Percentiles rank a stretch among this genome's conserved stretches.
These are phyloP conservation scores for Vigna trinervia DNA, from an alignment of 306 rosid genomes.

Conservation along the genomic window DNA sequence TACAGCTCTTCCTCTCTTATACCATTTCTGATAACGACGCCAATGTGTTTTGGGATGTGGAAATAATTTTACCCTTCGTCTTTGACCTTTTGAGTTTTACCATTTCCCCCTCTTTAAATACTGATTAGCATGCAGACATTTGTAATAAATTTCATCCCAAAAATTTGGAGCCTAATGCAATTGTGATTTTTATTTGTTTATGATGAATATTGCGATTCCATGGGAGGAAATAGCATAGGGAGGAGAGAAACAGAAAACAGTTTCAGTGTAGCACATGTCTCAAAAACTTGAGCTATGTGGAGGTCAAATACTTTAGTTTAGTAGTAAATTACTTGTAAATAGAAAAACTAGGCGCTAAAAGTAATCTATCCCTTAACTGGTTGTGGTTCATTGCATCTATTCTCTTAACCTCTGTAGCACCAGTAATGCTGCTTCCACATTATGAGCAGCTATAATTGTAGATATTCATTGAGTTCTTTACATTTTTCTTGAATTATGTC, in stretches of 20 bases:
- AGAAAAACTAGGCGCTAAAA: background rate
- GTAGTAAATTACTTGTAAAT: background rate
- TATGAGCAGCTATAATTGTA: background rate
- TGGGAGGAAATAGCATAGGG: background rate
- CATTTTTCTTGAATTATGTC: background rate
- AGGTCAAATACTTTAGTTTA: background rate
- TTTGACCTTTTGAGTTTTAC: background rate
- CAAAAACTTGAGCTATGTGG: background rate
- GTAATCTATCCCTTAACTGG: background rate
- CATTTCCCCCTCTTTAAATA: background rate
- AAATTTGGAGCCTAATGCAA: background rate
- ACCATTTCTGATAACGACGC: too few relatives aligned
- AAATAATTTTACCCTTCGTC: background rate
- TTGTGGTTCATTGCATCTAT: background rate
- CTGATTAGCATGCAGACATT: background rate
- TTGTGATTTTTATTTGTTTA: background rate
- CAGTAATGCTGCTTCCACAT: background rate
- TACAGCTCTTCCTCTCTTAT: too few relatives aligned
- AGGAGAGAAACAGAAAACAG: background rate
- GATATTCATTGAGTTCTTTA: background rate
- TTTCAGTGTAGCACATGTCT: background rate
- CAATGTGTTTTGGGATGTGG: background rate
- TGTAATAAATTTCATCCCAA: background rate
- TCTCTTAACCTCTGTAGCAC: constrained; percentile 1
- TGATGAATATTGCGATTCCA: background rate